Evolutionary conservation across 208 protist genomes (phyloP).

Genomic region (Acanthamoeba castellanii): DNA sequence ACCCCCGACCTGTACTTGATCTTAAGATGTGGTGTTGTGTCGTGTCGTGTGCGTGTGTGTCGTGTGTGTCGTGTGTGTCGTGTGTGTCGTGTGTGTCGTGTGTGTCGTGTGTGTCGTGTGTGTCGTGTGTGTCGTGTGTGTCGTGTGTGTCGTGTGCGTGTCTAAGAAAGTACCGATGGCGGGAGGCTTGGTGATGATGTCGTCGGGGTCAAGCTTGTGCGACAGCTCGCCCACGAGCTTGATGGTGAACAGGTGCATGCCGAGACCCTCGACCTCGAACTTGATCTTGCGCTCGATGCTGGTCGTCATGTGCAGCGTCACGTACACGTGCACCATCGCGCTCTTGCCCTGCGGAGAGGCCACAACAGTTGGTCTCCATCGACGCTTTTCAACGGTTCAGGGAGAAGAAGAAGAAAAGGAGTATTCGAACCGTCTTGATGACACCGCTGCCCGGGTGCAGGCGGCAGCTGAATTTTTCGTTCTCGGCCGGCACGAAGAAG

Average conservation of each 20-base stretch:
- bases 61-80: no score
- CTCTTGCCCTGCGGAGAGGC: background rate
- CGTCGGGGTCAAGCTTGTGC: slow-evolving; percentile 57
- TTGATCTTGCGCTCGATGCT: slow-evolving; percentile 38
- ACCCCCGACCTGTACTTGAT: background rate
- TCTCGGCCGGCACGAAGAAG: slow-evolving; percentile 63
- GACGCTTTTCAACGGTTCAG: background rate
- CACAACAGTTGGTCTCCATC: background rate
- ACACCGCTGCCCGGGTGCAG: slow-evolving; percentile 43
- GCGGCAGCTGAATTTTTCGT: slow-evolving; percentile 54
- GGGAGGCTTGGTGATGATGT: slow-evolving; percentile 60
- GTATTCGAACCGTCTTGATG: background rate
- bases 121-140: no score
- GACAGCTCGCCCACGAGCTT: slow-evolving; percentile 48
- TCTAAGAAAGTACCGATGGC: background rate
- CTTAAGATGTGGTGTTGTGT: background rate
- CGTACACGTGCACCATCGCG: slow-evolving; percentile 24
- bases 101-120: no score
- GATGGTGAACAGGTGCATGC: slow-evolving; percentile 41
- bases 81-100: no score
- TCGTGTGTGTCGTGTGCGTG: no score
- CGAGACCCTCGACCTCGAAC: slow-evolving; percentile 49
- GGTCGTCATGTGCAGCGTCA: slow-evolving; percentile 55
- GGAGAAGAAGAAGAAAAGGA: background rate
- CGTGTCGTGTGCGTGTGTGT: no score